Percentiles rank a stretch among this genome's conserved stretches.
phyloP scores from a whole-genome alignment of 1,139 yeast genomes.

The Meyerozyma carpophila region DNA sequence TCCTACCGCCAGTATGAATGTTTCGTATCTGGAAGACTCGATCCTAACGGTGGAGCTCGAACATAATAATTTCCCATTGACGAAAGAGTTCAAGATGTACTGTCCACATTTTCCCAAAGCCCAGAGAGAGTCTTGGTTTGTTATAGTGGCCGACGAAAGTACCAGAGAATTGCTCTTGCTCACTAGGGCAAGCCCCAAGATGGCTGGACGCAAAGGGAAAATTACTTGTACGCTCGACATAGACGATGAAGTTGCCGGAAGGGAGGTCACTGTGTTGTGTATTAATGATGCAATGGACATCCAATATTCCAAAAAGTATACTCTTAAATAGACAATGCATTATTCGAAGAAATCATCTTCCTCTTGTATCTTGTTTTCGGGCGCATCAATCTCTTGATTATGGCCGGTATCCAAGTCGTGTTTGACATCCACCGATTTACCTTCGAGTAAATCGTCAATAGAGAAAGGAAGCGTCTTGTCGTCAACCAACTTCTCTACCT shows the following conservation, averaged over 20 bases:
- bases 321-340: conserved; percentile 6
- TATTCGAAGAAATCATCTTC: conserved; percentile 44
- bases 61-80: conserved; percentile 52
- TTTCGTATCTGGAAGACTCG: conserved; percentile 23
- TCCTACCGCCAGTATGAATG: conserved; percentile 39
- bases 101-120: conserved; percentile 83
- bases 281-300: conserved; percentile 69
- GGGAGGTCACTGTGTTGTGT: conserved; percentile 38
- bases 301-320: conserved; percentile 19
- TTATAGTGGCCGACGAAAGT: conserved; percentile 49
- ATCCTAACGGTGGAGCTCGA: conserved; percentile 40
- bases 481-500: conserved; percentile 46
- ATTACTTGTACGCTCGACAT: conserved; percentile 42
- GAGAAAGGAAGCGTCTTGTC: conserved; percentile 51
- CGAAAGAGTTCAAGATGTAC: conserved; percentile 58
- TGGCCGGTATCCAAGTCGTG: conserved; percentile 9
- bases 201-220: conserved; percentile 38
- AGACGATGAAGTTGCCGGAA: conserved; percentile 45
- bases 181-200: conserved; percentile 63
- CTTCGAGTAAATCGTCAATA: conserved; percentile 51
- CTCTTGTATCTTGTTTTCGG: conserved; percentile 20
- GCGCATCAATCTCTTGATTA: conserved; percentile 38
- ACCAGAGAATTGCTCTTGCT: conserved; percentile 49
- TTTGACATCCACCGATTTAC: conserved; percentile 31
- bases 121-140: conserved; percentile 94